Conservation (phyloP, 2,329 filamentous ascomycete species). For the Exophiala viscosa region DNA sequence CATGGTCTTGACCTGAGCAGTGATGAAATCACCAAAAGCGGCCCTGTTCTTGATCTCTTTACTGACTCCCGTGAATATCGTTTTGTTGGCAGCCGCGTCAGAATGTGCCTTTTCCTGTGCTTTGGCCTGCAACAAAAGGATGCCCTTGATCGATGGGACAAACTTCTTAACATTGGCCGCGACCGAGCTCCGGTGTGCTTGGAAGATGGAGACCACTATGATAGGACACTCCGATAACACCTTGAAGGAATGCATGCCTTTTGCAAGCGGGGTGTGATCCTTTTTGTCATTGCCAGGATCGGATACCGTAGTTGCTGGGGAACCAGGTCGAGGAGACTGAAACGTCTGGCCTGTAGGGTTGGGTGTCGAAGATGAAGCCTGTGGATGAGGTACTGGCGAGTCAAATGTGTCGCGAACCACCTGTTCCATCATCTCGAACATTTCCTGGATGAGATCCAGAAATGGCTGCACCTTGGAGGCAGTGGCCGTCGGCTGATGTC, state of each 20-base stretch:
- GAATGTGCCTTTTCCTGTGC: conserved; percentile 89
- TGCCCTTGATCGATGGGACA: conserved; percentile 87
- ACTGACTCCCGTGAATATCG: conserved; percentile 88
- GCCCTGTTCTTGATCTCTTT: conserved; percentile 88
- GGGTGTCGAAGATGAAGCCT: conserved; percentile 46
- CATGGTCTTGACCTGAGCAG: conserved; percentile 98
- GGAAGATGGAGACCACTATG: conserved; percentile 96
- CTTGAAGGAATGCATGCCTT: conserved; percentile 98
- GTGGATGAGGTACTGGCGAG: conserved; percentile 51
- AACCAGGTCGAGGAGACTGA: conserved; percentile 84
- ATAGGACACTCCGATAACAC: conserved; percentile 97
- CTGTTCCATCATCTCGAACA: conserved; percentile 92
- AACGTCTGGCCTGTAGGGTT: conserved; percentile 60
- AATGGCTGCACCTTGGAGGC: conserved; percentile 82
- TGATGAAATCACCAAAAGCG: conserved; percentile 96
- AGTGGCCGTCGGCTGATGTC: conserved; percentile 82
- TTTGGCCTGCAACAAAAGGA: conserved; percentile 81
- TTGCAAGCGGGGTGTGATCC: conserved; percentile 73
- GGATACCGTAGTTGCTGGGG: conserved; percentile 71
- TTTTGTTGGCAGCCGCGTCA: conserved; percentile 73
- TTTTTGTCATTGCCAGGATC: conserved; percentile 82
- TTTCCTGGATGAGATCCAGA: conserved; percentile 84
- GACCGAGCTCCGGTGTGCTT: conserved; percentile 79
- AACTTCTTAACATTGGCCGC: conserved; percentile 84
- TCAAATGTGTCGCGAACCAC: conserved; percentile 96